phyloP scores from a whole-genome alignment of 129 eudicot genomes.

The Artemisia tridentata region DNA sequence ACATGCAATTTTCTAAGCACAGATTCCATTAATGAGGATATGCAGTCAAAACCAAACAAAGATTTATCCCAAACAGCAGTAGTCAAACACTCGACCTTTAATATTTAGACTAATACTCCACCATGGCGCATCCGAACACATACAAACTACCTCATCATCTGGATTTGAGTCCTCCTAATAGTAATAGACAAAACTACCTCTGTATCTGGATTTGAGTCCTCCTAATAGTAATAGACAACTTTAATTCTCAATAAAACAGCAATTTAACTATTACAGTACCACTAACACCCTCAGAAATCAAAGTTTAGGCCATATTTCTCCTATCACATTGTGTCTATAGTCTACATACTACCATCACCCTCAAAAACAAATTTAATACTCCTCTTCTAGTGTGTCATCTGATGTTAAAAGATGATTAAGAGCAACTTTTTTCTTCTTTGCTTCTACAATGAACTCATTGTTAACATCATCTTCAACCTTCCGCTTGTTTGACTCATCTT shows the following conservation, averaged over 20 bases:
- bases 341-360: background rate
- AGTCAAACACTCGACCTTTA: background rate
- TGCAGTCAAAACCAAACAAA: background rate
- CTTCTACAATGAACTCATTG: constrained; percentile 27
- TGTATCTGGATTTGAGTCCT: no score
- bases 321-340: background rate
- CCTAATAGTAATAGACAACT: no score
- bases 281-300: background rate
- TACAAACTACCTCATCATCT: no score
- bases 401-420: constrained; percentile 74
- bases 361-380: constrained; percentile 34
- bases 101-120: background rate
- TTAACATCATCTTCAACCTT: constrained; percentile 43
- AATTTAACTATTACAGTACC: background rate
- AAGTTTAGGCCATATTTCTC: background rate
- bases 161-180: no score
- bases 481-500: constrained; percentile 56
- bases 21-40: no score
- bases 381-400: constrained; percentile 84
- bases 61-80: background rate
- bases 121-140: no score
- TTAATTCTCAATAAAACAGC: background rate
- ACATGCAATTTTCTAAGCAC: no score
- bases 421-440: constrained; percentile 71
- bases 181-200: no score